These are phyloP conservation scores for Talaromyces sp. DNA, from an alignment of 2,329 filamentous ascomycete genomes.

Conservation along the genomic window DNA sequence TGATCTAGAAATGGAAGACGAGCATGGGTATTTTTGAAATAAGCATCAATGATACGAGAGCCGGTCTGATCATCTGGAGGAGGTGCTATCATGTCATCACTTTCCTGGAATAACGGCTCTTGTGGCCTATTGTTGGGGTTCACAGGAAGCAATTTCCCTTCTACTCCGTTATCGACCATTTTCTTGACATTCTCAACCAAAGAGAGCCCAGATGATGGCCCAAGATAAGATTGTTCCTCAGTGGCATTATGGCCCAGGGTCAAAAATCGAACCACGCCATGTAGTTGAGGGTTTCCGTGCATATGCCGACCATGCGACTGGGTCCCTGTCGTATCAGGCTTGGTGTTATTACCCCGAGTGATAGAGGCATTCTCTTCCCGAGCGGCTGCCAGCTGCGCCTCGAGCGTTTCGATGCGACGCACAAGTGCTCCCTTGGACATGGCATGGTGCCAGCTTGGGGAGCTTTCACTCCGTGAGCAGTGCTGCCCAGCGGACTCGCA, in stretches of 20 bases:
- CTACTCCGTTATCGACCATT: conserved; percentile 6
- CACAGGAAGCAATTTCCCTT: conserved; percentile 9
- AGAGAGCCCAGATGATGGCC: conserved; percentile 20
- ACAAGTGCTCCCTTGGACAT: conserved; percentile 29
- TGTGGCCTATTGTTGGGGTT: not conserved
- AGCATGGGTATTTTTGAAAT: conserved; percentile 25
- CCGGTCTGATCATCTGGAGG: conserved; percentile 19
- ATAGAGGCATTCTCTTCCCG: not conserved
- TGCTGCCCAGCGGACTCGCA: conserved; percentile 23
- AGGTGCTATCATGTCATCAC: not conserved
- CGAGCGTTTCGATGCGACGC: conserved; percentile 23
- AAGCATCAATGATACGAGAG: conserved; percentile 17
- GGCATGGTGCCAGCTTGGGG: conserved; percentile 28
- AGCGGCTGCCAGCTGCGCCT: conserved; percentile 18
- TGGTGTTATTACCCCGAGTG: not conserved
- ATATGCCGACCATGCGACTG: not conserved
- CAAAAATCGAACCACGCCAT: conserved; percentile 10
- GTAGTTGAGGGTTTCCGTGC: not conserved
- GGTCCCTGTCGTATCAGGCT: not conserved
- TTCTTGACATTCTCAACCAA: conserved; percentile 13
- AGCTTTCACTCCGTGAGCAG: conserved; percentile 21
- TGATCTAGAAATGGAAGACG: conserved; percentile 22
- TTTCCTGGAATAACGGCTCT: not conserved
- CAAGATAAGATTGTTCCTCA: conserved; percentile 16
- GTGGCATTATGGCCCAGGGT: conserved; percentile 1